A percentile compares a stretch with the other conserved stretches of the same genome.
Conservation (phyloP, 768 basidiomycete species). For the Ramaria sp. region DNA sequence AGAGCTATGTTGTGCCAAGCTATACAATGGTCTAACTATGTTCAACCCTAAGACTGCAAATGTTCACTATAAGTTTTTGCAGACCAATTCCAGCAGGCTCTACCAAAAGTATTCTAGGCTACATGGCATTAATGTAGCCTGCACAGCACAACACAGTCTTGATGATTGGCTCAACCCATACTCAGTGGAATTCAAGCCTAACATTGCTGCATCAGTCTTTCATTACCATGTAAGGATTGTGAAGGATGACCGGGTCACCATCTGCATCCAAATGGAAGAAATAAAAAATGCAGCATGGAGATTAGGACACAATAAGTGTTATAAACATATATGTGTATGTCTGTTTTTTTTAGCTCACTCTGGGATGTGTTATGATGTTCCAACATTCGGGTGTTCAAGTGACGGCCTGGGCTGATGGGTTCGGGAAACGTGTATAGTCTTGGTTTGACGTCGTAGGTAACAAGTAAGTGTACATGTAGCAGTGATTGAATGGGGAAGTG, state of each 20-base stretch:
- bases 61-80: conserved; percentile 1
- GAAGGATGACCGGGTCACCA: not conserved
- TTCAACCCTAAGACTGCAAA: not conserved
- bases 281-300: not conserved
- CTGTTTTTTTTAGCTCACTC: too few relatives aligned
- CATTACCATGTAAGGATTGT: not conserved
- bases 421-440: too few relatives aligned
- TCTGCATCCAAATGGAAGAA: not conserved
- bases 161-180: not conserved
- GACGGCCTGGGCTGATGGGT: too few relatives aligned
- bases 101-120: not conserved
- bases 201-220: not conserved
- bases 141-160: not conserved
- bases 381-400: too few relatives aligned
- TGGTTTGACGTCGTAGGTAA: too few relatives aligned
- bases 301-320: conserved; percentile 1
- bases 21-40: not conserved
- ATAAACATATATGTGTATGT: too few relatives aligned
- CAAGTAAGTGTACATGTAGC: too few relatives aligned
- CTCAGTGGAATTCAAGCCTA: not conserved
- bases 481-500: too few relatives aligned
- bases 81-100: not conserved
- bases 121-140: not conserved
- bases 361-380: too few relatives aligned
- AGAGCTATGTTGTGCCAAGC: not conserved